Conservation (phyloP, 345 rosid genomes). For the Acer saccharum region DNA sequence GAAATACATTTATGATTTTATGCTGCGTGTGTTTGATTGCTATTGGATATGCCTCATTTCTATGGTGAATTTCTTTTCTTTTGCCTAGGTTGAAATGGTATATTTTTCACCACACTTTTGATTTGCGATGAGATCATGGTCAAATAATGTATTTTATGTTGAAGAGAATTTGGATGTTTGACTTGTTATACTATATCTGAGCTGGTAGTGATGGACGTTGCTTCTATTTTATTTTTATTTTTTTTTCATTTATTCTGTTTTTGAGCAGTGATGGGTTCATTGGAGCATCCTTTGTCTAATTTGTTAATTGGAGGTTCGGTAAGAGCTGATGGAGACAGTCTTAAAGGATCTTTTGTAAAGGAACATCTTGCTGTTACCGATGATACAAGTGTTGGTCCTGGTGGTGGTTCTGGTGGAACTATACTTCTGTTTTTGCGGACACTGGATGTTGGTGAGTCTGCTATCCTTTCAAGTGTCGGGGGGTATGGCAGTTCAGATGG, state of each 20-base stretch:
- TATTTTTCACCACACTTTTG: not conserved
- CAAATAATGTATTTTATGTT: not conserved
- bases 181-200: not conserved
- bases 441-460: conserved; percentile 60
- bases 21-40: not conserved
- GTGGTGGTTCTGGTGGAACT: conserved; percentile 99
- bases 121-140: not conserved
- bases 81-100: not conserved
- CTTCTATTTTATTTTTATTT: not conserved
- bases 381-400: conserved; percentile 55
- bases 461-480: conserved; percentile 85
- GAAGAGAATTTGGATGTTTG: conserved; percentile 8
- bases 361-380: conserved; percentile 27
- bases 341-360: conserved; percentile 32
- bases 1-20: conserved; percentile 2
- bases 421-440: conserved; percentile 72
- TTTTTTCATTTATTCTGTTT: conserved; percentile 26
- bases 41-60: not conserved
- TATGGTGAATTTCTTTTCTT: not conserved
- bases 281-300: conserved; percentile 88
- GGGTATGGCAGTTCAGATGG: conserved; percentile 83
- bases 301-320: conserved; percentile 77
- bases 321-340: conserved; percentile 86
- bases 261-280: conserved; percentile 87
- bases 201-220: conserved; percentile 18